Base-by-base conservation (phyloP, 768 basidiomycete species). In the Fistulinella prunicolor region DNA sequence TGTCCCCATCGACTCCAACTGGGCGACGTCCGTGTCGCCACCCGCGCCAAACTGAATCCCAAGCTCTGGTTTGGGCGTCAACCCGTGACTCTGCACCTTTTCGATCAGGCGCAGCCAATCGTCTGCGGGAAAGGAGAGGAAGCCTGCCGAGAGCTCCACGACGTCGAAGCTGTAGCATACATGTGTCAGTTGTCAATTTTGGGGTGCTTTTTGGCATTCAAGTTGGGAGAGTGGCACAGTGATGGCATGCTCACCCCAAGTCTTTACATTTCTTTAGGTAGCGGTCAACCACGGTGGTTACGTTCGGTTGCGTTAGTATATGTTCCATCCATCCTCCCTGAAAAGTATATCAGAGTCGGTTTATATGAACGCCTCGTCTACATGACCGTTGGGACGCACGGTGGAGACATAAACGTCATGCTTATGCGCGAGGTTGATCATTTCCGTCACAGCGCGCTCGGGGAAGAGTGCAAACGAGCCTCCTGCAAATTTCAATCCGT, bases 31-130 rank as follows among this genome's bases (percentile, higher is more conserved):
- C 16, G 72, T 71, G 47, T 72, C 74, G 4, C 75, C 73, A 14
- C 74, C 74, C 0, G 73, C 74, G 19, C 75, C 74, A 66, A 70
- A 71, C 59, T 73, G 74, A 19, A 75, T 72, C 3, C 73, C 72
- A 14, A 76, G 62, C 52, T 75, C 73, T 0, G 73, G 75, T 51
- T 76, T 76, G 8, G 73, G 69, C 45, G 71, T 76, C 48, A 73
- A 45, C 7, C 70, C 71, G 44, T 71, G 61, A 12, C 64, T 63
- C 9, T 67, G 66, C 5, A 71, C 70, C 28, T 70, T 64, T 49
- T 73, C 67, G 29, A 76, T 65, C 43, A 75, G 58, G 5, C 62
- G 60, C 9, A 68, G 62, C 73, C 71, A 75, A 44, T 75, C 75
- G 8, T 72, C 64, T 1, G 71, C 65, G 1, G 74, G 74, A 49